Conservation (phyloP, 139 green algal species). For the Chlamydomonas eustigma region DNA sequence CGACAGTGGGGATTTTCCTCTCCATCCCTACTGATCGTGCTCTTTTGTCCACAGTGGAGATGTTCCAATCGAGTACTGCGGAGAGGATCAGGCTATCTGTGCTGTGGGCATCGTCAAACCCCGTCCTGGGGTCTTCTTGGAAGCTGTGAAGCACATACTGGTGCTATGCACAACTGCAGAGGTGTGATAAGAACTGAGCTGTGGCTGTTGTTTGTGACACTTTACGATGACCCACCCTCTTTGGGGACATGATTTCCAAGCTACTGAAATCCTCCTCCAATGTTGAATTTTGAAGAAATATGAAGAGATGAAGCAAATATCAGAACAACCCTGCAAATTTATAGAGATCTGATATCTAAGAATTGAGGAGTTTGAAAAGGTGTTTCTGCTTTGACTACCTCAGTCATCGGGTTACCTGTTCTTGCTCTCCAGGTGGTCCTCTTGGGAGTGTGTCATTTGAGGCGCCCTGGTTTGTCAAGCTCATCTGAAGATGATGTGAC, state of each 20-base stretch:
- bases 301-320: too few relatives aligned
- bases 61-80: conserved; percentile 80
- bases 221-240: background rate
- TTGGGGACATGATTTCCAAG: too few relatives aligned
- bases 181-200: too few relatives aligned
- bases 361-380: too few relatives aligned
- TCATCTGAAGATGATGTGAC: background rate
- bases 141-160: conserved; percentile 66
- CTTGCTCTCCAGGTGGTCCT: conserved; percentile 66
- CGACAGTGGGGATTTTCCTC: conserved; percentile 68
- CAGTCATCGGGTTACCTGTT: too few relatives aligned
- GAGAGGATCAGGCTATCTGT: conserved; percentile 88
- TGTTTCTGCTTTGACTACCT: too few relatives aligned
- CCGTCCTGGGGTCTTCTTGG: conserved; percentile 11
- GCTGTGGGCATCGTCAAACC: conserved; percentile 74
- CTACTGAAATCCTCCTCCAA: too few relatives aligned
- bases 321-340: too few relatives aligned
- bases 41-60: conserved; percentile 55
- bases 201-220: background rate
- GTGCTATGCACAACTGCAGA: conserved; percentile 90
- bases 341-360: too few relatives aligned
- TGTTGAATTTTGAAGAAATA: too few relatives aligned
- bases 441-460: conserved; percentile 70
- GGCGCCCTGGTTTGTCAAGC: conserved; percentile 9
- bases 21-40: background rate